A percentile compares a stretch with the other conserved stretches of the same genome.
These are phyloP conservation scores for Tetraselmis striata DNA, from an alignment of 139 green algal species.

Conservation along the genomic window DNA sequence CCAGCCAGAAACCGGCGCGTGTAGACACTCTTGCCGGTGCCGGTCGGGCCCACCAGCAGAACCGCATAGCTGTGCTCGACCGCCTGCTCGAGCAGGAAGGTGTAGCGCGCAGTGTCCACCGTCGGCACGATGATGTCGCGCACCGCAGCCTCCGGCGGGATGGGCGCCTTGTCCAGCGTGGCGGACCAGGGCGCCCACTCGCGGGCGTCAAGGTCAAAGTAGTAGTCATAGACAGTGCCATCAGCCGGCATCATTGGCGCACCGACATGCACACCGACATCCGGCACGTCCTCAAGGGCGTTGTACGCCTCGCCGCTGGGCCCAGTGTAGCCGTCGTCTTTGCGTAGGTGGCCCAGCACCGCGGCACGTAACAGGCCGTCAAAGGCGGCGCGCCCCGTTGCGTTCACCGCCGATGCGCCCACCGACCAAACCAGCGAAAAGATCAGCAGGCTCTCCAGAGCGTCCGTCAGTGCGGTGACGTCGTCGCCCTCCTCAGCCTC, in stretches of 20 bases:
- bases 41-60: constrained; percentile 29
- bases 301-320: constrained; percentile 5
- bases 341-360: background rate
- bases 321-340: constrained; percentile 6
- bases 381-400: constrained; percentile 14
- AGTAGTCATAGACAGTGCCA: constrained; percentile 4
- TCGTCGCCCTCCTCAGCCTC: background rate
- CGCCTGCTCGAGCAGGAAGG: constrained; percentile 38
- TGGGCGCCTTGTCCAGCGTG: constrained; percentile 13
- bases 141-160: constrained; percentile 19
- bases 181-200: constrained; percentile 19
- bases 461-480: background rate
- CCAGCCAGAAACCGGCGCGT: constrained; percentile 11
- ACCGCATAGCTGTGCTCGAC: constrained; percentile 14
- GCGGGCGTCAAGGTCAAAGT: constrained; percentile 4
- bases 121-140: constrained; percentile 39
- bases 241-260: constrained; percentile 15
- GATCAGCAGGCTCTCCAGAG: constrained; percentile 23
- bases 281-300: constrained; percentile 8
- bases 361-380: constrained; percentile 15
- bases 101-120: constrained; percentile 25
- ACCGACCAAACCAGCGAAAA: constrained; percentile 30
- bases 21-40: constrained; percentile 37
- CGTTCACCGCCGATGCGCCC: background rate
- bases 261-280: constrained; percentile 2